Conservation (phyloP, 371 early-diverging fungal genomes). For the Circinella minor region DNA sequence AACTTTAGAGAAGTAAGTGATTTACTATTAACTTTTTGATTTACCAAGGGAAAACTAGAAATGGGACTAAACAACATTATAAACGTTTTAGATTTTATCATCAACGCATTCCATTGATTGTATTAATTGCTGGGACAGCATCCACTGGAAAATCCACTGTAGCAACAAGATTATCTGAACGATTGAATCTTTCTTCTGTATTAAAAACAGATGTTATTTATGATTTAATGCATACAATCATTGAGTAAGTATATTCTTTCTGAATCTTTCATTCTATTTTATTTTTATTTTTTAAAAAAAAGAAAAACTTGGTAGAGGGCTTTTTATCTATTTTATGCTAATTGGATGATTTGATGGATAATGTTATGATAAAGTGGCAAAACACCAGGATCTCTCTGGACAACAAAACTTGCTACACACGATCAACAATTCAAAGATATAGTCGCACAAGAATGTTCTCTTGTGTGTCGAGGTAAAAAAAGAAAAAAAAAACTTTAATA, state of each 20-base stretch:
- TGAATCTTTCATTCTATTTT: no score
- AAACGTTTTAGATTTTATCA: constrained; percentile 32
- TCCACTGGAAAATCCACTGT: constrained; percentile 41
- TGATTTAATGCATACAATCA: constrained; percentile 41
- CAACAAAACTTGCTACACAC: not conserved
- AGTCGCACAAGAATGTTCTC: constrained; percentile 18
- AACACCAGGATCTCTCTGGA: constrained; percentile 24
- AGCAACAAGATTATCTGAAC: constrained; percentile 39
- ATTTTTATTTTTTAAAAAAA: no score
- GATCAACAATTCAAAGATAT: constrained; percentile 1
- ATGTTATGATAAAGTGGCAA: constrained; percentile 10
- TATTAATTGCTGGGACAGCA: constrained; percentile 39
- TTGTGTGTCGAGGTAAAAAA: constrained; percentile 27
- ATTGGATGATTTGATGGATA: no score
- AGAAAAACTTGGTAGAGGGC: not conserved
- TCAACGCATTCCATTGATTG: constrained; percentile 43
- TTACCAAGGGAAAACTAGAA: no score
- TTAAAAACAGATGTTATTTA: constrained; percentile 44
- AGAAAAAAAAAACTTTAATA: not conserved
- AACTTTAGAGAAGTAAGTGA: constrained; percentile 33
- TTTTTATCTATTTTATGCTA: not conserved
- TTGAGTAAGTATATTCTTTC: constrained; percentile 25
- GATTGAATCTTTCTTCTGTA: constrained; percentile 40
- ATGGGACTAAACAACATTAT: not conserved
- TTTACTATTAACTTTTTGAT: no score